phyloP scores from a whole-genome alignment of 371 early-diverging fungal genomes.

The Mucor plumbeus region DNA sequence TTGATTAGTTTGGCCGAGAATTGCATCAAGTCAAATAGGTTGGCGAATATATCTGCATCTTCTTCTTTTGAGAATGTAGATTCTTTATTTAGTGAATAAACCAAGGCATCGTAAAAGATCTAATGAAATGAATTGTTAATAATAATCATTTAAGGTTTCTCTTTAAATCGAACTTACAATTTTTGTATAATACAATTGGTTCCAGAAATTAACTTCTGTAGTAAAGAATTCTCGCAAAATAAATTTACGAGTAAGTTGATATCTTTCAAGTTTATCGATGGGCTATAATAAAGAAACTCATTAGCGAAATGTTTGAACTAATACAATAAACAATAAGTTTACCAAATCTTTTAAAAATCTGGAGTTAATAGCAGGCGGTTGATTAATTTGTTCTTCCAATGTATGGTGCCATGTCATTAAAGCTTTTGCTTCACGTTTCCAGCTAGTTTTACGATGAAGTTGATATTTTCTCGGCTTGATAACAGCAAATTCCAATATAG shows the following conservation, averaged over 20 bases:
- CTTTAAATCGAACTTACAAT: constrained; percentile 32
- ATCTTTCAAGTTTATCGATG: constrained; percentile 20
- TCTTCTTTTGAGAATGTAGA: constrained; percentile 20
- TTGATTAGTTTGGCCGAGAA: constrained; percentile 42
- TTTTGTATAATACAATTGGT: constrained; percentile 46
- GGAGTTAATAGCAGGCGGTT: neutral
- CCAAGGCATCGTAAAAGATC: constrained; percentile 41
- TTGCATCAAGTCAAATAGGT: constrained; percentile 41
- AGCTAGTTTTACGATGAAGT: constrained; percentile 28
- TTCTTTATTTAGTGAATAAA: constrained; percentile 24
- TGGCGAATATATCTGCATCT: constrained; percentile 37
- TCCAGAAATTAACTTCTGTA: constrained; percentile 53
- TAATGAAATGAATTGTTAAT: constrained; percentile 8
- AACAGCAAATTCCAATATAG: constrained; percentile 23
- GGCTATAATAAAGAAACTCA: constrained; percentile 7
- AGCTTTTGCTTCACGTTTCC: constrained; percentile 42
- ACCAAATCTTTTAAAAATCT: neutral
- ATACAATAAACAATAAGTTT: neutral
- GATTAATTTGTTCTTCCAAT: constrained; percentile 12
- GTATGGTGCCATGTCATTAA: constrained; percentile 39
- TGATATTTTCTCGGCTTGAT: constrained; percentile 34
- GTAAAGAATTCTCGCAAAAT: constrained; percentile 49
- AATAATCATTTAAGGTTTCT: neutral
- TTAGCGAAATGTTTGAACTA: too few species aligned
- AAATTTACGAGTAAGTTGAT: constrained; percentile 36